Evolutionary conservation across 169 alveolate species (phyloP).

Genomic region (Plasmodium inui): DNA sequence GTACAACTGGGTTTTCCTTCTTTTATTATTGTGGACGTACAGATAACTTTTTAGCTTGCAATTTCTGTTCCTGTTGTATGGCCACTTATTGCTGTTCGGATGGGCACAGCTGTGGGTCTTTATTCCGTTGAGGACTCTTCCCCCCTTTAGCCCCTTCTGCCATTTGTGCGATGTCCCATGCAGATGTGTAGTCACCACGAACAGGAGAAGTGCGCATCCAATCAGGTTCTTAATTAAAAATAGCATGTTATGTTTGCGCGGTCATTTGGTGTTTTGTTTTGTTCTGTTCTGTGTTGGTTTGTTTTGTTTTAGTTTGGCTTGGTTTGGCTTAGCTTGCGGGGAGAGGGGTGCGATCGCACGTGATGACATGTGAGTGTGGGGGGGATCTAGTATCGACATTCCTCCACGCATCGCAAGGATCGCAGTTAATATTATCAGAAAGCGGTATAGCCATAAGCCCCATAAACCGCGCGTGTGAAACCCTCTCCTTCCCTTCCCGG

Average conservation of each 20-base stretch:
- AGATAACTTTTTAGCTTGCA: background rate
- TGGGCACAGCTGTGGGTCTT: background rate
- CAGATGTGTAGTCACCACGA: conserved; percentile 1
- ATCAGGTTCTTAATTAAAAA: conserved; percentile 1
- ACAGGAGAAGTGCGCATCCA: background rate
- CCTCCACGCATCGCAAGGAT: too few relatives aligned
- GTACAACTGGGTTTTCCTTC: background rate
- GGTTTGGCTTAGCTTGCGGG: background rate
- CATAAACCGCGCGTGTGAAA: background rate
- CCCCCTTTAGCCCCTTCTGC: background rate
- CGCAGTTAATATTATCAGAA: background rate
- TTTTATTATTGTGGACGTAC: background rate
- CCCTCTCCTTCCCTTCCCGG: background rate
- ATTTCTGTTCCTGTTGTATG: background rate
- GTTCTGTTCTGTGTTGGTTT: background rate
- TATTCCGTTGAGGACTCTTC: conserved; percentile 10
- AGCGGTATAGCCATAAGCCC: background rate
- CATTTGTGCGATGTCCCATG: background rate
- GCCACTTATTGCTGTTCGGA: background rate
- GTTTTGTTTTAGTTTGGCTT: background rate
- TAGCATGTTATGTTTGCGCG: conserved; percentile 20
- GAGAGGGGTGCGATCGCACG: background rate
- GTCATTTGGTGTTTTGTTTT: background rate
- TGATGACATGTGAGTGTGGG: background rate
- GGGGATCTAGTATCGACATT: too few relatives aligned